A percentile compares a stretch with the other conserved stretches of the same genome.
phyloP scores from a whole-genome alignment of 768 basidiomycete genomes.

The Suillus tomentosus region DNA sequence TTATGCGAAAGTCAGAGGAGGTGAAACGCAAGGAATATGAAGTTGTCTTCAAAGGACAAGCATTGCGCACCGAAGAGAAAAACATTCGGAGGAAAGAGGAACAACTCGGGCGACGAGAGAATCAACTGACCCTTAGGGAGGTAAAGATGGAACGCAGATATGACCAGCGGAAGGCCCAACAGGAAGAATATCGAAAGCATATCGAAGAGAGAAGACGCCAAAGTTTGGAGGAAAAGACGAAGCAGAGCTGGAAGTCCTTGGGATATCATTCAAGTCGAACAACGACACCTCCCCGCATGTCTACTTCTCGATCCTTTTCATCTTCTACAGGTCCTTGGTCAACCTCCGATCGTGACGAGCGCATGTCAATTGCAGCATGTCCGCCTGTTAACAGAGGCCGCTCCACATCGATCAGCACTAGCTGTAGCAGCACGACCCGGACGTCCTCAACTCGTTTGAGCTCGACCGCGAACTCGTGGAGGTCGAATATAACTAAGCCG shows the following conservation, averaged over 20 bases:
- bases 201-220: constrained; percentile 31
- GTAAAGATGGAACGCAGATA: constrained; percentile 31
- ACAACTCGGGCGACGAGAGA: constrained; percentile 31
- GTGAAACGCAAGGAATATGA: constrained; percentile 26
- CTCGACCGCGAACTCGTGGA: constrained; percentile 26
- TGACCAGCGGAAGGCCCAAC: constrained; percentile 24
- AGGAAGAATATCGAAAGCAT: constrained; percentile 32
- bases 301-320: constrained; percentile 23
- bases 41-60: constrained; percentile 24
- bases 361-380: constrained; percentile 33
- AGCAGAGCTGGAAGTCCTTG: constrained; percentile 26
- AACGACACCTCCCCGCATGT: constrained; percentile 16
- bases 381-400: constrained; percentile 34
- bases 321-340: constrained; percentile 30
- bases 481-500: constrained; percentile 28
- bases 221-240: constrained; percentile 34
- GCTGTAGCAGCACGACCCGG: constrained; percentile 30
- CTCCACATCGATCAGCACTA: constrained; percentile 28
- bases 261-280: constrained; percentile 24
- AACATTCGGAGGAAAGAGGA: constrained; percentile 28
- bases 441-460: constrained; percentile 30
- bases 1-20: constrained; percentile 27
- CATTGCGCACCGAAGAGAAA: constrained; percentile 27
- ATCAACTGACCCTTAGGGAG: constrained; percentile 32
- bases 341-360: constrained; percentile 31